Conservation (phyloP, 2,329 filamentous ascomycete species). For the Epichloe hybrida region DNA sequence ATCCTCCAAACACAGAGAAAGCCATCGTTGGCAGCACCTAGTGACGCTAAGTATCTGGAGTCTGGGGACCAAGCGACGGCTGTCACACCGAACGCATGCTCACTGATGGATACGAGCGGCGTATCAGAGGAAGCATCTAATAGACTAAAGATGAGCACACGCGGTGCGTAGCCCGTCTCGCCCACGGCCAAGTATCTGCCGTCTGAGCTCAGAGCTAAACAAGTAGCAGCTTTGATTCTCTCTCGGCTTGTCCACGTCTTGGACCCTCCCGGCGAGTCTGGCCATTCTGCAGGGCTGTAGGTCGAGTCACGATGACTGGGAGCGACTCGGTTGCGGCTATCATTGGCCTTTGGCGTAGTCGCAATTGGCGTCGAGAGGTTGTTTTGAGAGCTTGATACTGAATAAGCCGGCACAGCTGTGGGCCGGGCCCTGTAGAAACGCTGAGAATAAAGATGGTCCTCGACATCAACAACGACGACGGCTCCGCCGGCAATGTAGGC, state of each 20-base stretch:
- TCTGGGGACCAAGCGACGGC: conserved; percentile 83
- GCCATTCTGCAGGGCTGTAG: conserved; percentile 33
- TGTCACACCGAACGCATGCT: conserved; percentile 82
- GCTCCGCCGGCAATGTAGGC: conserved; percentile 88
- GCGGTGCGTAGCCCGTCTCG: conserved; percentile 86
- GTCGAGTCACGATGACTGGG: conserved; percentile 33
- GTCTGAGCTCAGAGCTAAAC: conserved; percentile 76
- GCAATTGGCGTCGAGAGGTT: conserved; percentile 33
- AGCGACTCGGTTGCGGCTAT: conserved; percentile 45
- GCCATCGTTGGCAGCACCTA: conserved; percentile 82
- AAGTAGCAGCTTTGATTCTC: conserved; percentile 87
- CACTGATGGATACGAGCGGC: conserved; percentile 72
- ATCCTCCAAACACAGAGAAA: conserved; percentile 87
- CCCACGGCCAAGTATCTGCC: conserved; percentile 81
- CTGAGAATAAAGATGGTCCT: conserved; percentile 55
- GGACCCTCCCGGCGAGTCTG: conserved; percentile 45
- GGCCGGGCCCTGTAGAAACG: conserved; percentile 85
- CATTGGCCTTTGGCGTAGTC: conserved; percentile 47
- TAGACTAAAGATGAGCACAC: conserved; percentile 80
- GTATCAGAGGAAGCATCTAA: conserved; percentile 67
- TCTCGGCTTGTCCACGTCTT: conserved; percentile 82
- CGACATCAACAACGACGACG: conserved; percentile 75
- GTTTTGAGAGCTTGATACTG: conserved; percentile 39
- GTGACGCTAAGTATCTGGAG: conserved; percentile 71
- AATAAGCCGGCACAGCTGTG: conserved; percentile 53